These are phyloP conservation scores for Pisolithus thermaeus DNA, from an alignment of 1,284 basidiomycete species.

Conservation along the genomic window DNA sequence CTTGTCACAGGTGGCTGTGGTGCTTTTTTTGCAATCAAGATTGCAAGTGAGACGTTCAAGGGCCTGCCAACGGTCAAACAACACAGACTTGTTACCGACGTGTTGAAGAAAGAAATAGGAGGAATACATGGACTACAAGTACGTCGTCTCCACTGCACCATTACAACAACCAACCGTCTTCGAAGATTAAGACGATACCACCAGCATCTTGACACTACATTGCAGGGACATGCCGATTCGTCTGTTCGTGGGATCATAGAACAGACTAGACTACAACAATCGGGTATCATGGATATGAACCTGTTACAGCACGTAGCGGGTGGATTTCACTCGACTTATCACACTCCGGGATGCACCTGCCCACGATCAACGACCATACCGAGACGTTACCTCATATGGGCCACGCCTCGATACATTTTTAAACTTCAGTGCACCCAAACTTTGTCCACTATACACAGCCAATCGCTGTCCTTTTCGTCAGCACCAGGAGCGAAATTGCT, in stretches of 20 bases:
- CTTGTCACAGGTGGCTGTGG: constrained; percentile 81
- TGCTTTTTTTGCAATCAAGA: constrained; percentile 90
- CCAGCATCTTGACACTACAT: constrained; percentile 9
- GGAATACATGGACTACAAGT: constrained; percentile 95
- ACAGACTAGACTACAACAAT: neutral
- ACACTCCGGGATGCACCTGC: too few relatives aligned
- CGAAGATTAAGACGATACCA: constrained; percentile 27
- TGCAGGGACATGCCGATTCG: neutral
- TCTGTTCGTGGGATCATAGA: too few relatives aligned
- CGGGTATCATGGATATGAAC: neutral
- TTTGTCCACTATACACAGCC: neutral
- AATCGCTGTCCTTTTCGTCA: constrained; percentile 27
- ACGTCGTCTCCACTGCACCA: constrained; percentile 16
- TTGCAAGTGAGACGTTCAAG: constrained; percentile 81
- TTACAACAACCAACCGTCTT: constrained; percentile 9
- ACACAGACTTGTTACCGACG: constrained; percentile 86
- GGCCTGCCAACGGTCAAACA: constrained; percentile 89
- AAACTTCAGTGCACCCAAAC: neutral
- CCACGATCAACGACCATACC: too few relatives aligned
- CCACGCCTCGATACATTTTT: too few relatives aligned
- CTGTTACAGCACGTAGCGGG: neutral
- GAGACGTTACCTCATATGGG: too few relatives aligned
- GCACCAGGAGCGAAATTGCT: constrained; percentile 49
- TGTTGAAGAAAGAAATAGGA: constrained; percentile 85
- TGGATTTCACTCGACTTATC: too few relatives aligned